Evolutionary conservation across 768 basidiomycete genomes (phyloP), one percentile per base, ranked within the genome.

Genomic region (Mycena leptocephala): DNA sequence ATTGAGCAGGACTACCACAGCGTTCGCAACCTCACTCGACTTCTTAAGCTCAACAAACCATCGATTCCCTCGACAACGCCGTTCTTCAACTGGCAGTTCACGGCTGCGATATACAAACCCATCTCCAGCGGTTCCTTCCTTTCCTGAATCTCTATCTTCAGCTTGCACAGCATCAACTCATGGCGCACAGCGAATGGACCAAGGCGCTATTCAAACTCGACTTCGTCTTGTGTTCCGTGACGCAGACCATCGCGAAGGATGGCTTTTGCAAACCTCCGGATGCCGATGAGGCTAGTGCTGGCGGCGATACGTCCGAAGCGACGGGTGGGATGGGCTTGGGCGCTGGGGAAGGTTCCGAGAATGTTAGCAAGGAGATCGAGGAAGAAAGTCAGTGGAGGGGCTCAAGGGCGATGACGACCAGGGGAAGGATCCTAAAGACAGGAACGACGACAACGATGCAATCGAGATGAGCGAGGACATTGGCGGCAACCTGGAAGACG

Each of bases 351-450:
- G 98, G 98, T 0, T 87, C 88, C 35, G 92, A 98, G 82, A 95
- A 99, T 80, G 94, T 97, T 71, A 97, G 95, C 88, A 94, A 97
- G 80, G 95, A 99, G 81, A 97, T 99, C 67, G 94, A 97, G 81
- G 97, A 99, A 71, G 97, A 99, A 85, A 95, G 95, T 80, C 98
- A 99, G 95, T 99, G 9, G 98, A 99, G 80, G 98, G 98, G 0
- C 87, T 99, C 28, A 91, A 93, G 82, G 95, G 92, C 18, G 93
- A 95, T 24, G 88, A 90, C 30, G 84, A 82, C 2, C 88, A 90
- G 14, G 84, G 83, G 20, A 84, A 90, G 22, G 89, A 91, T 28
- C 83, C 86, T 13, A 85, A 88, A 10, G 85, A 89, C 20, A 80
- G 86, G 20, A 85, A 89, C 30, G 92, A 93, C 69, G 90, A 94